phyloP scores from a whole-genome alignment of 2,329 filamentous ascomycete genomes.

The Verticillium klebahnii region DNA sequence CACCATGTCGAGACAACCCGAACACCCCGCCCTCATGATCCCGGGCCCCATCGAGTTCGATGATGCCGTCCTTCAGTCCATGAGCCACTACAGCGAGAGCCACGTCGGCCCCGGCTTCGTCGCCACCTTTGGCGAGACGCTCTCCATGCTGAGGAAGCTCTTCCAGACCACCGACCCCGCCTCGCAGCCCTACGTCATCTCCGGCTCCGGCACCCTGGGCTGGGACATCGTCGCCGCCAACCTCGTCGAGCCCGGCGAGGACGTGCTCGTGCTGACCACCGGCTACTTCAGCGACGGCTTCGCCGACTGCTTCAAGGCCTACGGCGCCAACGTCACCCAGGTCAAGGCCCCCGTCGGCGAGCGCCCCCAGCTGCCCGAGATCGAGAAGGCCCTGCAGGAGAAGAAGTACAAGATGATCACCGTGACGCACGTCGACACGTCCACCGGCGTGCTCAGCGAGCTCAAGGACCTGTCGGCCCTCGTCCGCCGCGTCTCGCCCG shows the following conservation, averaged over 20 bases:
- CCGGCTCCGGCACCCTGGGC: slow-evolving; percentile 89
- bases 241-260: slow-evolving; percentile 81
- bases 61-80: slow-evolving; percentile 90
- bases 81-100: slow-evolving; percentile 95
- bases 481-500: slow-evolving; percentile 80
- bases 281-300: slow-evolving; percentile 98
- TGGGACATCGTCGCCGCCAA: slow-evolving; percentile 98
- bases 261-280: slow-evolving; percentile 88
- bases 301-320: slow-evolving; percentile 84
- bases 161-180: slow-evolving; percentile 83
- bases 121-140: slow-evolving; percentile 82
- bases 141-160: slow-evolving; percentile 83
- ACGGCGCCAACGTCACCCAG: slow-evolving; percentile 86
- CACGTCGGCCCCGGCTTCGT: slow-evolving; percentile 90
- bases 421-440: slow-evolving; percentile 96
- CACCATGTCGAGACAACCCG: slow-evolving; percentile 58
- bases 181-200: slow-evolving; percentile 88
- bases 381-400: slow-evolving; percentile 82
- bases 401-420: slow-evolving; percentile 94
- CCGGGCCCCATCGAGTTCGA: slow-evolving; percentile 98
- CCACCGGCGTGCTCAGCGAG: slow-evolving; percentile 91
- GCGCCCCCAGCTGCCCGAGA: slow-evolving; percentile 77
- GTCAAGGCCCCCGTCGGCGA: slow-evolving; percentile 85
- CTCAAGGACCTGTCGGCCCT: slow-evolving; percentile 78
- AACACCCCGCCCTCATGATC: slow-evolving; percentile 77